Conservation (phyloP, 148 eudicot species). For the Vaccinium vitisidaea region DNA sequence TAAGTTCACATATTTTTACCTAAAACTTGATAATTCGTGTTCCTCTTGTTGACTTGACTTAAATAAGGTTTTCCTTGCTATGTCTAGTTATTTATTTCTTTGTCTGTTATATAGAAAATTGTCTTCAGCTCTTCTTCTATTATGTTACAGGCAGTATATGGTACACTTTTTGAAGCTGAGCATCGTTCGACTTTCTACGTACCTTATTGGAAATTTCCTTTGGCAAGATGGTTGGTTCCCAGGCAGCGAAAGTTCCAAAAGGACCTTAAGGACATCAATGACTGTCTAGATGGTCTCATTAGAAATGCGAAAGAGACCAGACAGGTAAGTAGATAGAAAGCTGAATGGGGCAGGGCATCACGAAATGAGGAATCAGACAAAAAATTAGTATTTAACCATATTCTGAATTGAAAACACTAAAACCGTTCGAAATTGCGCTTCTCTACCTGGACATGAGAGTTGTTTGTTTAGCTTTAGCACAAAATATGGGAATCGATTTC, state of each 20-base stretch:
- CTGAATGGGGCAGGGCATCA: background rate
- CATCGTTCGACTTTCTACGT: conserved; percentile 97
- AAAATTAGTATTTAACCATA: background rate
- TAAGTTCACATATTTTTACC: background rate
- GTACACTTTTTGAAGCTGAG: conserved; percentile 98
- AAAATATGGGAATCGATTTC: background rate
- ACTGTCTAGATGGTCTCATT: conserved; percentile 95
- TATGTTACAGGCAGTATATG: conserved; percentile 82
- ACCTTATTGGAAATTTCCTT: conserved; percentile 95
- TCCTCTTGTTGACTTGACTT: background rate
- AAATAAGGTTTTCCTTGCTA: background rate
- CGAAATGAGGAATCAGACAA: background rate
- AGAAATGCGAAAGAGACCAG: conserved; percentile 96
- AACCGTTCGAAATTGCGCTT: background rate
- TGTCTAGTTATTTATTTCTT: background rate
- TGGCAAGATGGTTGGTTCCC: conserved; percentile 91
- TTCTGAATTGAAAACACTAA: background rate
- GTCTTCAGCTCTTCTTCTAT: conserved; percentile 9
- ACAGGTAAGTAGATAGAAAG: conserved; percentile 52
- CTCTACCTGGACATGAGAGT: background rate
- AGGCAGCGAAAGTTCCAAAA: conserved; percentile 87
- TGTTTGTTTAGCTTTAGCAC: background rate
- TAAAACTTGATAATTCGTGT: background rate
- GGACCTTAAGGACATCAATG: conserved; percentile 85
- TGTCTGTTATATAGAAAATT: background rate